phyloP scores from a whole-genome alignment of 768 basidiomycete species.

The Suillus paluster region DNA sequence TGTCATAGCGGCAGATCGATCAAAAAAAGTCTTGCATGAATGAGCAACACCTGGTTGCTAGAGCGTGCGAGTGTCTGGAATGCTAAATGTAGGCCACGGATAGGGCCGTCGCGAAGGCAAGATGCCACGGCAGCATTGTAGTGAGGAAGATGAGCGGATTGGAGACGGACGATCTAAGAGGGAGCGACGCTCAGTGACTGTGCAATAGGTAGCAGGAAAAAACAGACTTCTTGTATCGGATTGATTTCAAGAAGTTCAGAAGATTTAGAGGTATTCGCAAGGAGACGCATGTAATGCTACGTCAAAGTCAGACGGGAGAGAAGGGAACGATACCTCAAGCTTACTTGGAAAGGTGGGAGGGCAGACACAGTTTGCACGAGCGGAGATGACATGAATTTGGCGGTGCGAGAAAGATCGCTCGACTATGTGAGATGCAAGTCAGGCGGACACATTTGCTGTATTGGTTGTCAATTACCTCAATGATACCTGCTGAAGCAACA shows the following conservation, averaged over 20 bases:
- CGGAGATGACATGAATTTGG: constrained; percentile 79
- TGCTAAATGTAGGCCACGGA: constrained; percentile 60
- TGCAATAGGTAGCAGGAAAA: not conserved
- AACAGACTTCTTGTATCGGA: constrained; percentile 49
- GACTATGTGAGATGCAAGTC: constrained; percentile 43
- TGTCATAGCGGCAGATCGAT: too few relatives aligned
- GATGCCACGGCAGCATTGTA: constrained; percentile 81
- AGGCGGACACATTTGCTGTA: not conserved
- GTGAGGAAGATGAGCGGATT: constrained; percentile 75
- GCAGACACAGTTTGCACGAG: constrained; percentile 70
- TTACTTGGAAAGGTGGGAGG: constrained; percentile 63
- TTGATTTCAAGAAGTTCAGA: constrained; percentile 25
- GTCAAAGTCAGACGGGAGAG: not conserved
- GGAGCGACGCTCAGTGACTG: not conserved
- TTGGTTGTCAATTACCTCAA: constrained; percentile 54
- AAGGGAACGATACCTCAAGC: constrained; percentile 20
- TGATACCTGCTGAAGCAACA: constrained; percentile 70
- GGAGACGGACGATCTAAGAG: constrained; percentile 71
- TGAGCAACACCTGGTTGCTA: constrained; percentile 56
- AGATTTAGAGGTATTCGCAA: constrained; percentile 42
- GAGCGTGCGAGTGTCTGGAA: constrained; percentile 56
- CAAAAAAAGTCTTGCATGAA: constrained; percentile 53
- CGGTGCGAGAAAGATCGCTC: constrained; percentile 69
- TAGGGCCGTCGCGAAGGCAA: constrained; percentile 71
- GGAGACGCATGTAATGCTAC: constrained; percentile 56